These are phyloP conservation scores for Cladosporium phlei DNA, from an alignment of 2,329 filamentous ascomycete genomes.

Conservation along the genomic window DNA sequence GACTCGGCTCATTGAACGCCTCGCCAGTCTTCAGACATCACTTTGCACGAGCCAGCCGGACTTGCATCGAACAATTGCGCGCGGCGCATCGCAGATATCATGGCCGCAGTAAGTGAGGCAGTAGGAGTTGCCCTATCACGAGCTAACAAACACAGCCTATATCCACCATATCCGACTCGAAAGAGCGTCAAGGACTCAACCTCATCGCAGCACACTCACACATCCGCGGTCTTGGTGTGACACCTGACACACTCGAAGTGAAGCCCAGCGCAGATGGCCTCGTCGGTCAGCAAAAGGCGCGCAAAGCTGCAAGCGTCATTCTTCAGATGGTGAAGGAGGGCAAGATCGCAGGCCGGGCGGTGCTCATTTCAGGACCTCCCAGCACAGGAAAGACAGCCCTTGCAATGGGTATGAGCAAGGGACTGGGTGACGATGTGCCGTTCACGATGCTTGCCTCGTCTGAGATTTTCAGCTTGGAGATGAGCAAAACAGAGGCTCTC, in stretches of 20 bases:
- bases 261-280: conserved; percentile 82
- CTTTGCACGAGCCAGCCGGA: background rate
- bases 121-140: background rate
- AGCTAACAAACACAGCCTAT: conserved; percentile 48
- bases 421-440: conserved; percentile 85
- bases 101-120: conserved; percentile 13
- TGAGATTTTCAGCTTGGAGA: conserved; percentile 97
- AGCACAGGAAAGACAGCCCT: conserved; percentile 98
- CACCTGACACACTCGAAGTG: conserved; percentile 84
- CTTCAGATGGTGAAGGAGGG: conserved; percentile 98
- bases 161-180: conserved; percentile 85
- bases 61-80: background rate
- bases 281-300: conserved; percentile 92
- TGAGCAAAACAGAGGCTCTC: conserved; percentile 98
- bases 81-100: conserved; percentile 8
- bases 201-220: conserved; percentile 98
- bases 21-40: too few relatives aligned
- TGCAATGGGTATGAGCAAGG: conserved; percentile 98
- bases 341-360: conserved; percentile 93
- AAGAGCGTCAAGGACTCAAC: conserved; percentile 92
- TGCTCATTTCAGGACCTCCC: conserved; percentile 90
- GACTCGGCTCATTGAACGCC: too few relatives aligned
- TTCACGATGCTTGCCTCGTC: conserved; percentile 95
- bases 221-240: conserved; percentile 91
- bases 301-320: conserved; percentile 93